Base-by-base conservation (phyloP, 2,329 filamentous ascomycete species). In the Xylaria hypoxylon region DNA sequence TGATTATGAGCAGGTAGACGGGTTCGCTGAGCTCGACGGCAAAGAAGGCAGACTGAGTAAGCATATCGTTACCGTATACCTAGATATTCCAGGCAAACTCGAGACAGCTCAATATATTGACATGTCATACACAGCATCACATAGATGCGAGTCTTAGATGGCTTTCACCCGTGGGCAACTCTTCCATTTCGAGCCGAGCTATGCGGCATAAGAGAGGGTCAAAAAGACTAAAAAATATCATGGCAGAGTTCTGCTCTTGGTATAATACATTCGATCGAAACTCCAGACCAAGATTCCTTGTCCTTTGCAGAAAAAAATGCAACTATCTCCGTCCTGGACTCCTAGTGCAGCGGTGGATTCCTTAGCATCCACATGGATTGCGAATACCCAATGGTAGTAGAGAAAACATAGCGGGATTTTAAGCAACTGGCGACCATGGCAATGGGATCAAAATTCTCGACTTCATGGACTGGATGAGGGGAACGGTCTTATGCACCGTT, bases 401-500 rank as follows among this genome's bases (percentile, higher is more conserved):
- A 26, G 28, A 58, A 44, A 48, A 19, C 13, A 52, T 22, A 40
- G 48, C 24, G 11, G 19, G 15, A 7, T 19, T 65, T 78, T 85
- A 97, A 69, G 91, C 90, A 67, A 97, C 93, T 3, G 96, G 94
- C 69, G 93, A 97, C 96, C 96, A 99, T 8, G 94, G 92, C 91
- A 97, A 94, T 13, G 96, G 93, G 68, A 98, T 90, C 77, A 99
- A 80, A 74, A 99, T 94, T 74, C 92, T 87, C 77, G 93, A 97
- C 87, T 96, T 93, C 96, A 99, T 99, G 65, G 85, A 90, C 83
- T 97, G 94, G 75, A 99, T 99, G 70, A 99, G 86, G 35, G 96
- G 96, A 52, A 99, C 96, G 1, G 96, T 99, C 87, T 97, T 97
- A 85, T 99, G 96, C 42, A 98, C 96, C 26, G 95, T 97, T 76